phyloP scores from a whole-genome alignment of 2,329 filamentous ascomycete genomes.

The Fusarium pseudonygamai region DNA sequence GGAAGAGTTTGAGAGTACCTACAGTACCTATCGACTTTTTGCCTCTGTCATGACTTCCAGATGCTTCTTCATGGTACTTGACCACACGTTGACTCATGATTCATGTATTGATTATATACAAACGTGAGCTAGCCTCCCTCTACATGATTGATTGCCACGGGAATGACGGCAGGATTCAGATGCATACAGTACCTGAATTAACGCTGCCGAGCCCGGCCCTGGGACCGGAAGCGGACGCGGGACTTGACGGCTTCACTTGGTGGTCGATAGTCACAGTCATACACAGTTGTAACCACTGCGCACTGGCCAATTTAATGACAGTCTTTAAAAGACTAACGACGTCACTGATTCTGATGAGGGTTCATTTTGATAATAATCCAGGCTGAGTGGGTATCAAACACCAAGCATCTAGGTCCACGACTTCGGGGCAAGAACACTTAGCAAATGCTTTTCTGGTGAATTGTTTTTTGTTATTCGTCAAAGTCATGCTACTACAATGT shows the following conservation, averaged over 20 bases:
- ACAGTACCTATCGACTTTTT: neutral
- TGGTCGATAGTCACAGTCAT: neutral
- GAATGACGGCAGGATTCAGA: neutral
- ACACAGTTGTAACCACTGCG: neutral
- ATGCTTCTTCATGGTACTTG: conserved; percentile 6
- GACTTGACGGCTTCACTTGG: conserved; percentile 21
- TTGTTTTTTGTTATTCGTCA: neutral
- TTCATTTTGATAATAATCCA: neutral
- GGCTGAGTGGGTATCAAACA: conserved; percentile 7
- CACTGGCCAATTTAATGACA: conserved; percentile 1
- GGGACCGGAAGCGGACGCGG: neutral
- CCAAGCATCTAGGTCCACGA: neutral
- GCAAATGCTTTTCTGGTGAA: neutral
- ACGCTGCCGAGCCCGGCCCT: conserved; percentile 6
- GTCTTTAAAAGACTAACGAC: neutral
- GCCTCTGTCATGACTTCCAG: conserved; percentile 13
- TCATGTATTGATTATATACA: neutral
- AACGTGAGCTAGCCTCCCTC: neutral
- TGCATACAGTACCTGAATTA: neutral
- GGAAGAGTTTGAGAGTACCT: neutral
- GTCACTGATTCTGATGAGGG: conserved; percentile 12
- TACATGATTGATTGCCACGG: neutral
- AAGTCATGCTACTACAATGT: neutral
- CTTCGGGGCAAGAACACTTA: neutral
- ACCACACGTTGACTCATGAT: conserved; percentile 20